These are phyloP conservation scores for Penicillium coprophilum DNA, from an alignment of 495 filamentous ascomycete species.

Conservation along the genomic window DNA sequence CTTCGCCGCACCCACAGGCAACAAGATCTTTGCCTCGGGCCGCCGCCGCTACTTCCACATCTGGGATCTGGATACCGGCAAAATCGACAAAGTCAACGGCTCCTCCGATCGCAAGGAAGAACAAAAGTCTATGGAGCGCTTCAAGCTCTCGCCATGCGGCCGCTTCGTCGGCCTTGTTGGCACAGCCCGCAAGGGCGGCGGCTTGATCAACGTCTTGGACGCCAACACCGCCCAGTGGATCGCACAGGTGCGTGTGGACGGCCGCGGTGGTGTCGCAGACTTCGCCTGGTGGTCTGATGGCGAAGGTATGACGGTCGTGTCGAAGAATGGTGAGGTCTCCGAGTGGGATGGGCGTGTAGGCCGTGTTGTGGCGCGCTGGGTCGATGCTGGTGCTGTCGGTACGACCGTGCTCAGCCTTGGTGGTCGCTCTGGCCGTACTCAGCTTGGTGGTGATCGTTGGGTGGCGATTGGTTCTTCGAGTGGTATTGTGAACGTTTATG, in stretches of 20 bases:
- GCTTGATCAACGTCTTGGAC: conserved; percentile 81
- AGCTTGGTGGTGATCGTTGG: conserved; percentile 82
- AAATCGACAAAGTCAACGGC: conserved; percentile 81
- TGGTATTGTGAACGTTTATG: conserved; percentile 91
- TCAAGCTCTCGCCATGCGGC: conserved; percentile 83
- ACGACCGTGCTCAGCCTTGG: conserved; percentile 79
- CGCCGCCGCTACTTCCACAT: conserved; percentile 89
- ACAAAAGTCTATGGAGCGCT: conserved; percentile 86
- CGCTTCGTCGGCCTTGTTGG: conserved; percentile 79
- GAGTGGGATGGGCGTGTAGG: conserved; percentile 73
- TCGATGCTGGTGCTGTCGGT: conserved; percentile 85
- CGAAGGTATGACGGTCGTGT: conserved; percentile 71
- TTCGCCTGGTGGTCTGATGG: conserved; percentile 88
- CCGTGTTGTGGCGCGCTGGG: conserved; percentile 75
- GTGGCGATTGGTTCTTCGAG: conserved; percentile 79
- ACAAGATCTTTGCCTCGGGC: conserved; percentile 75
- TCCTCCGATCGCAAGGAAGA: conserved; percentile 65
- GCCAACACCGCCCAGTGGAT: conserved; percentile 85
- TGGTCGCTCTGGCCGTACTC: conserved; percentile 54
- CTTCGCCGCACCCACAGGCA: conserved; percentile 57
- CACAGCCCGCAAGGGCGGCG: conserved; percentile 75
- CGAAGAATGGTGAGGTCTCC: conserved; percentile 87
- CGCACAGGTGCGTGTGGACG: conserved; percentile 76
- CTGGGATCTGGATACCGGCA: conserved; percentile 82
- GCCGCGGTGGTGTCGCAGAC: conserved; percentile 78